Evolutionary conservation across 1,284 basidiomycete genomes (phyloP), one percentile per base, ranked within the genome.

Genomic region (Apiotrichum siamense): DNA sequence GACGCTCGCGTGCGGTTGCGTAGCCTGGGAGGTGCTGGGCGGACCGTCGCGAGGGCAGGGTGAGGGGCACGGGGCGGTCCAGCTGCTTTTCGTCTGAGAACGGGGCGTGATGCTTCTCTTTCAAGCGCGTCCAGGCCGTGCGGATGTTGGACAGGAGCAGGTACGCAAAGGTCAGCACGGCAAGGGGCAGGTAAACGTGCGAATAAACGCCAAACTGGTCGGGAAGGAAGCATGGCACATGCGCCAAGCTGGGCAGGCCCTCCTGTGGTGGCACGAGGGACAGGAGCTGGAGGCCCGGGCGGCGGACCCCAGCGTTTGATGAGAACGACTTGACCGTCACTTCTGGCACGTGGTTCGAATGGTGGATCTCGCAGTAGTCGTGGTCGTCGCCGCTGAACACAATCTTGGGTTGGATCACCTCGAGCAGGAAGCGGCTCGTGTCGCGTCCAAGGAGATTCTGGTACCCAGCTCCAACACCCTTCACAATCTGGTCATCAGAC

Each of bases 321-420:
- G 88, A 88, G 58, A 92, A 81, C 0, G 88, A 85, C 69, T 88
- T 90, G 63, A 92, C 77, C 0, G 87, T 87, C n/a, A 90, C 77
- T 69, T 87, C 85, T 49, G 77, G 77, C 37, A 82, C 74, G 20
- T 38, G 33, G 33, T 59, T 60, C 3, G 73, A 65, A 66, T 88
- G 86, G 51, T 74, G 75, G 57, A 85, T 80, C 61, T 88, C 86
- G 69, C 89, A 93, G 58, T 88, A 88, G 66, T 93, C 89, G 58
- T 87, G 86, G 71, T 93, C 87, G 67, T 93, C 88, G 11, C 86
- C 90, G 60, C 87, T 89, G 63, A 39, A 48, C 5, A 92, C 77
- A 1, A 84, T 63, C 13, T 75, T 69, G 13, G 90, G 89, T 27
- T 79, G 77, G 17, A 90, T 67, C 24, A 73, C 78, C 25, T 83